These are phyloP conservation scores for Strobilomyces echinocephalus DNA, from an alignment of 768 basidiomycete genomes.

Conservation along the genomic window DNA sequence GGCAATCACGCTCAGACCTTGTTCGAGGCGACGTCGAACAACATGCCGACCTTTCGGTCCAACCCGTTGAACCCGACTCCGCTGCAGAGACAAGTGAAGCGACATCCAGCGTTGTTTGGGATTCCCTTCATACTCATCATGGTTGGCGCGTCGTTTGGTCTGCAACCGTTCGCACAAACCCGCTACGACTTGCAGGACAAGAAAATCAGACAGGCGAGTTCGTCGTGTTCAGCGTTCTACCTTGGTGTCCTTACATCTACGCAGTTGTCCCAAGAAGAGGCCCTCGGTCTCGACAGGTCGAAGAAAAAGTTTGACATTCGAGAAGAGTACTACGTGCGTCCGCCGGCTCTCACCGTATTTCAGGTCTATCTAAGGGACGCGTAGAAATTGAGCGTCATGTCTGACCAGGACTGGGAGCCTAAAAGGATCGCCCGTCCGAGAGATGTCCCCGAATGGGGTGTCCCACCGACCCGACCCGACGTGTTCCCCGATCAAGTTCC, in stretches of 20 bases:
- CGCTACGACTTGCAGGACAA: slow-evolving; percentile 85
- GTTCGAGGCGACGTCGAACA: background rate
- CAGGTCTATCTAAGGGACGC: background rate
- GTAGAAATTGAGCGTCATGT: slow-evolving; percentile 57
- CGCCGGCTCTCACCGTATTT: background rate
- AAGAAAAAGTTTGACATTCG: slow-evolving; percentile 86
- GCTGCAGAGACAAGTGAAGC: slow-evolving; percentile 41
- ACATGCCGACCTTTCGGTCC: slow-evolving; percentile 50
- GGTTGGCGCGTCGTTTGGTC: slow-evolving; percentile 80
- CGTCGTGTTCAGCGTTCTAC: too few relatives aligned
- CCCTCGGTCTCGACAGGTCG: slow-evolving; percentile 62
- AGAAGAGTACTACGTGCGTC: slow-evolving; percentile 93
- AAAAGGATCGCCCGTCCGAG: slow-evolving; percentile 78
- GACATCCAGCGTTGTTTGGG: slow-evolving; percentile 73
- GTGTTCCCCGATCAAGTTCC: slow-evolving; percentile 24
- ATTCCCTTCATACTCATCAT: slow-evolving; percentile 82
- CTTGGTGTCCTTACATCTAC: background rate
- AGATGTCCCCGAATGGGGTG: slow-evolving; percentile 93
- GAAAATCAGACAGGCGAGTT: slow-evolving; percentile 64
- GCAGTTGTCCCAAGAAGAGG: slow-evolving; percentile 73
- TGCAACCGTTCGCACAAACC: slow-evolving; percentile 82
- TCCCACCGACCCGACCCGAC: slow-evolving; percentile 50
- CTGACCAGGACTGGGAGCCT: slow-evolving; percentile 79
- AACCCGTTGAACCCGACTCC: slow-evolving; percentile 30
- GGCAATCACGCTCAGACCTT: slow-evolving; percentile 4